Percentiles rank a stretch among this genome's conserved stretches.
Conservation (phyloP, 352 stramenopile genomes). For the Phytophthora rubi region DNA sequence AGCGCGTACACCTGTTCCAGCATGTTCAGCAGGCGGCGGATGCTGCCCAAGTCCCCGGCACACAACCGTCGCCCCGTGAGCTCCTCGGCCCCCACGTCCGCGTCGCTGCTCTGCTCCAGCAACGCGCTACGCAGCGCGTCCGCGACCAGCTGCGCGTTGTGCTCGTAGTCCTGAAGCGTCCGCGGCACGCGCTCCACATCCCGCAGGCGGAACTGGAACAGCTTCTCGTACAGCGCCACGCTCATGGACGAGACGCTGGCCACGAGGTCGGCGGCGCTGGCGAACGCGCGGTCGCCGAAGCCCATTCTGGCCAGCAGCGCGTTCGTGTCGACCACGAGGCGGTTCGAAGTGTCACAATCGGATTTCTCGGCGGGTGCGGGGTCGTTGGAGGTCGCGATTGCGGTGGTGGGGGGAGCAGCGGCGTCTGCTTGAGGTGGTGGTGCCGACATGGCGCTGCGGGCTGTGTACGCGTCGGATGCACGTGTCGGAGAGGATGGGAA, state of each 20-base stretch:
- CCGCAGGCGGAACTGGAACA: slow-evolving; percentile 88
- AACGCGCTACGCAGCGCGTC: slow-evolving; percentile 75
- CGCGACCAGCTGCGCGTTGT: slow-evolving; percentile 89
- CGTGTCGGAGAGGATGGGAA: slow-evolving; percentile 13
- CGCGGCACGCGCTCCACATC: slow-evolving; percentile 69
- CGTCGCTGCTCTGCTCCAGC: slow-evolving; percentile 60
- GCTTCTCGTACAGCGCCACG: slow-evolving; percentile 91
- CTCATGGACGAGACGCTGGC: slow-evolving; percentile 92
- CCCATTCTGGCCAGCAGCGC: slow-evolving; percentile 76
- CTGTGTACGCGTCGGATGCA: slow-evolving; percentile 14
- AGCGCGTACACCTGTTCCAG: slow-evolving; percentile 66
- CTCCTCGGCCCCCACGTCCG: slow-evolving; percentile 32
- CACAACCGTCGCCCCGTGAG: slow-evolving; percentile 68
- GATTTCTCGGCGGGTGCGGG: slow-evolving; percentile 16
- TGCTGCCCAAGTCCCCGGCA: slow-evolving; percentile 56
- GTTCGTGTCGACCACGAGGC: slow-evolving; percentile 64
- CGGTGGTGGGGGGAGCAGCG: slow-evolving; percentile 12
- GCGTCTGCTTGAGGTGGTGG: not conserved
- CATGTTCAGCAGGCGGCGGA: slow-evolving; percentile 57
- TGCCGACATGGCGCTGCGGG: slow-evolving; percentile 12
- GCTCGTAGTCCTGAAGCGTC: slow-evolving; percentile 76
- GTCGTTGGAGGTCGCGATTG: slow-evolving; percentile 4
- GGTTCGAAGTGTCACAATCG: slow-evolving; percentile 7
- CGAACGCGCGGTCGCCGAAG: slow-evolving; percentile 85
- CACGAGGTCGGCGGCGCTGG: slow-evolving; percentile 74